phyloP scores from a whole-genome alignment of 1,284 basidiomycete genomes.

The Moesziomyces sp. region DNA sequence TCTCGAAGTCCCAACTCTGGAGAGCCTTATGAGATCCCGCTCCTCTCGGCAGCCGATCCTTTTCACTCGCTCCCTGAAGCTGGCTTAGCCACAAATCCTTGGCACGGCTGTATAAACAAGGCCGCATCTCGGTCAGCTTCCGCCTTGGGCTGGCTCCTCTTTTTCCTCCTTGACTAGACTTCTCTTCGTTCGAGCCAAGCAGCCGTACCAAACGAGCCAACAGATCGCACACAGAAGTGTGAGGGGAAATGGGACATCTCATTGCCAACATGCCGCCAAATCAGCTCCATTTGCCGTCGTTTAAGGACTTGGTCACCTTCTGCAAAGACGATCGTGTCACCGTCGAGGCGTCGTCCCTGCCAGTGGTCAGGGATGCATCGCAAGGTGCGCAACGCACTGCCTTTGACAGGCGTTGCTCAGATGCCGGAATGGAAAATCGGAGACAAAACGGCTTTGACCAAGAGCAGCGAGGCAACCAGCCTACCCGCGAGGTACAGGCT shows the following conservation, averaged over 20 bases:
- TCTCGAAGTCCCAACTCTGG: not conserved
- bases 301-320: constrained; percentile 21
- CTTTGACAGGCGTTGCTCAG: not conserved
- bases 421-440: too few species aligned
- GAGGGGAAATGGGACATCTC: not conserved
- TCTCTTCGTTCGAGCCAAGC: not conserved
- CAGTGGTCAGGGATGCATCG: not conserved
- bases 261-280: not conserved
- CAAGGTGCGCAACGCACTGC: not conserved
- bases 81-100: not conserved
- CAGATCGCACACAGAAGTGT: not conserved
- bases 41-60: not conserved
- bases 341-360: not conserved
- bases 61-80: not conserved
- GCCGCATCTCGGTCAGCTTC: not conserved
- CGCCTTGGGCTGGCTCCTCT: too few species aligned
- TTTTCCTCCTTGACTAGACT: not conserved
- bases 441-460: too few species aligned
- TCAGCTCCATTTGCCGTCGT: constrained; percentile 19
- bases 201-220: too few species aligned
- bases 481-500: too few species aligned
- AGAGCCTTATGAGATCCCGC: not conserved
- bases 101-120: not conserved
- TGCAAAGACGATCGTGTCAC: not conserved
- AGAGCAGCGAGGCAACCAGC: too few species aligned